Evolutionary conservation across 306 rosid species (phyloP), one percentile per base, ranked within the genome.

Genomic region (Dicorynia guianensis): DNA sequence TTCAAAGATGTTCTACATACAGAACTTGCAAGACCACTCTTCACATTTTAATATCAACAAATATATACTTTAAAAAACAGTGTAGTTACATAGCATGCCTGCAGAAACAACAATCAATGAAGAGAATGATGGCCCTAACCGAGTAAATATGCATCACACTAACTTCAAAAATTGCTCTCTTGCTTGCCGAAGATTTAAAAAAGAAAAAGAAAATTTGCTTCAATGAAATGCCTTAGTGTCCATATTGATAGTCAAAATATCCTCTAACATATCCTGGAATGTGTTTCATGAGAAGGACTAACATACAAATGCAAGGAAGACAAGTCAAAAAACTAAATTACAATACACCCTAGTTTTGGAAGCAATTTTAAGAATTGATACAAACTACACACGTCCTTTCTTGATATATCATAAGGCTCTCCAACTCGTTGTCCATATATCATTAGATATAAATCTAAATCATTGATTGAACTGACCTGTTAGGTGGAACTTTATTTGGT

Each of bases 401-500:
- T 62, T 35, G 44, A 62, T 20, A 46, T 20, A 30, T 54, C 49
- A 35, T 38, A 69, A 47, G 40, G 49, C 75, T 75, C 75, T 46
- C 30, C 18, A 69, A 60, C 25, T 30, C 69, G 30, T 1, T 40
- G 69, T 48, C 42, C 57, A 55, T 56, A 50, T 38, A 15, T 34
- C 35, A 54, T 20, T 40, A 66, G 33, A 15, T 69, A 65, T 62
- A 40, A 64, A 44, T 52, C 56, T 36, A 65, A 69, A 70, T 65
- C 65, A 66, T 17, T 5, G 52, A 69, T 20, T 55, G 25, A 58
- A 71, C 72, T 65, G 20, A 86, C 97, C 98, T 92, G 55, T 85
- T 92, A 34, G 97, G 98, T 1, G 98, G 98, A 53, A 95, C 97
- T 81, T 95, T 95, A 85, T 92, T 95, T 19, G 97, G 97, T 61